Conservation (phyloP, 1,139 yeast species). For the Torulaspora globosa region DNA sequence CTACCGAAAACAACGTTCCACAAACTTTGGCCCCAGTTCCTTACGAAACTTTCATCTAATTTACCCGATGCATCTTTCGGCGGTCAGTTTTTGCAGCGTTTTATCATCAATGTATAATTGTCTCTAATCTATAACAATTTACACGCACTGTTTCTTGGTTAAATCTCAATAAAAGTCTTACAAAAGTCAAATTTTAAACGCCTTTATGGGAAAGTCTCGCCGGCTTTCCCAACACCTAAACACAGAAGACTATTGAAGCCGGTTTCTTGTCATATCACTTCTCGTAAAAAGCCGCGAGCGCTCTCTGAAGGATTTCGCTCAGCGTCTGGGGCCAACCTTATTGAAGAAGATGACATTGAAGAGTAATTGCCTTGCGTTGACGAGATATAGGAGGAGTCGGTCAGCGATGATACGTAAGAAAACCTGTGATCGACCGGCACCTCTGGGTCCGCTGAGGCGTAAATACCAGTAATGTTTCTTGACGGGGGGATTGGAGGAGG, state of each 20-base stretch:
- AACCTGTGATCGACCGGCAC: constrained; percentile 10
- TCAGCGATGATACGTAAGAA: constrained; percentile 14
- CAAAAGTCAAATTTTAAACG: constrained; percentile 5
- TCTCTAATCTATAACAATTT: constrained; percentile 25
- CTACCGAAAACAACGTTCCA: constrained; percentile 76
- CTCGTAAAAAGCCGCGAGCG: constrained; percentile 14
- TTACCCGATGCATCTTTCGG: constrained; percentile 26
- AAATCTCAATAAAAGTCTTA: neutral
- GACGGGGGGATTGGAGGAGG: constrained; percentile 29
- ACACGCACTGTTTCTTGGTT: constrained; percentile 18
- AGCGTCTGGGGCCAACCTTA: constrained; percentile 9
- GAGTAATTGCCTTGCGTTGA: constrained; percentile 16
- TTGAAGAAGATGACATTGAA: constrained; percentile 14
- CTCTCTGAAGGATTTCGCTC: constrained; percentile 6
- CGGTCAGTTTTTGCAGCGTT: constrained; percentile 21
- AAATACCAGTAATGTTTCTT: constrained; percentile 13
- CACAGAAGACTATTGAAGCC: constrained; percentile 1
- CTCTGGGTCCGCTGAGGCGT: neutral
- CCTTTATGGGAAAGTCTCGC: neutral
- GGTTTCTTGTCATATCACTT: constrained; percentile 9
- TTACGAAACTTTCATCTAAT: constrained; percentile 97
- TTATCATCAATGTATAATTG: constrained; percentile 23
- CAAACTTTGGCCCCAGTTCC: constrained; percentile 99
- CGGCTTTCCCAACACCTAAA: neutral
- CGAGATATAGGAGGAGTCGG: constrained; percentile 12